Percentiles rank a stretch among this genome's conserved stretches.
Evolutionary conservation across 257 asterid genomes (phyloP).

Genomic region (Pogostemon cablin): DNA sequence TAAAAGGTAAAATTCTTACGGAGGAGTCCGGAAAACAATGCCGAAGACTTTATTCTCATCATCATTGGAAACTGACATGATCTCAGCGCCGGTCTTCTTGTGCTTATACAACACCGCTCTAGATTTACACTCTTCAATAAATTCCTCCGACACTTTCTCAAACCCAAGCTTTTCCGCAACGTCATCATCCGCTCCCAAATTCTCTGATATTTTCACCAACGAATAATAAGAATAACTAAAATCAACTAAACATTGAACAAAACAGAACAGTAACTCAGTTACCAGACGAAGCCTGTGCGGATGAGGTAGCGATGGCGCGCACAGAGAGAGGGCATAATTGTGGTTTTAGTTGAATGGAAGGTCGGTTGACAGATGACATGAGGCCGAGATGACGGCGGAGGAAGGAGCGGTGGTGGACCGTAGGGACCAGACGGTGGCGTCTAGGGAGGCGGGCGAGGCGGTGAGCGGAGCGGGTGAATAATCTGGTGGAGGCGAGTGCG

Average conservation of each 20-base stretch:
- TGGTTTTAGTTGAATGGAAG: conserved; percentile 46
- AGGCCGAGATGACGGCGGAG: conserved; percentile 53
- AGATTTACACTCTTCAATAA: conserved; percentile 92
- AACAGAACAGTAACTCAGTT: conserved; percentile 22
- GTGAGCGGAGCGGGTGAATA: conserved; percentile 68
- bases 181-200: conserved; percentile 73
- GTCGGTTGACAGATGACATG: conserved; percentile 43
- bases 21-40: conserved; percentile 92
- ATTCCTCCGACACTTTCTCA: conserved; percentile 85
- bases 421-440: conserved; percentile 60
- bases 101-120: conserved; percentile 90
- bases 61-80: conserved; percentile 90
- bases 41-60: conserved; percentile 98
- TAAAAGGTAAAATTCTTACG: conserved; percentile 54
- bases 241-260: not conserved
- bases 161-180: conserved; percentile 87
- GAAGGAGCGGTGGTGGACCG: conserved; percentile 45
- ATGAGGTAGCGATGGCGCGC: conserved; percentile 74
- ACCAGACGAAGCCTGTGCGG: conserved; percentile 59
- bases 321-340: conserved; percentile 56
- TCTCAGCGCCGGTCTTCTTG: conserved; percentile 93
- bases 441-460: conserved; percentile 46
- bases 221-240: not conserved
- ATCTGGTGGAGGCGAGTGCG: conserved; percentile 56
- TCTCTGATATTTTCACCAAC: conserved; percentile 37